Conservation (phyloP, 1,284 basidiomycete species). For the Tremellales sp. region DNA sequence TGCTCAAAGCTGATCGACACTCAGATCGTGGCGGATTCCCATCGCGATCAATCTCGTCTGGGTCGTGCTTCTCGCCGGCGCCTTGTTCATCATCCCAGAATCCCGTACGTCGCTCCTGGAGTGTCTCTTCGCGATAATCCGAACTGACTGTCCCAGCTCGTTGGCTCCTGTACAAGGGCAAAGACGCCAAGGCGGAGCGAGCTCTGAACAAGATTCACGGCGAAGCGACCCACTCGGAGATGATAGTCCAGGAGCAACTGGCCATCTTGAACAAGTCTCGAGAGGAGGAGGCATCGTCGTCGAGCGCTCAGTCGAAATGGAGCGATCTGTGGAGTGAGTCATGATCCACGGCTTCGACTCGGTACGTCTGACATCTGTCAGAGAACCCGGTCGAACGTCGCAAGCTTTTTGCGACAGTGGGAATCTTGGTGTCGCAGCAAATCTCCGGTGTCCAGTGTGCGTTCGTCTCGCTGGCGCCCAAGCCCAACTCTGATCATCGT, state of each 20-base stretch:
- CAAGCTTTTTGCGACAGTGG: slow-evolving; percentile 48
- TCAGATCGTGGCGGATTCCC: slow-evolving; percentile 44
- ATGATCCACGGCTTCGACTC: no score
- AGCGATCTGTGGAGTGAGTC: slow-evolving; percentile 40
- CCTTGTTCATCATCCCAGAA: slow-evolving; percentile 46
- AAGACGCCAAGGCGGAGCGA: slow-evolving; percentile 45
- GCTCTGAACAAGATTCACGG: slow-evolving; percentile 48
- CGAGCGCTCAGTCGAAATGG: slow-evolving; percentile 45
- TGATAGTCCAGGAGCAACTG: slow-evolving; percentile 42
- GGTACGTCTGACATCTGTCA: slow-evolving; percentile 7
- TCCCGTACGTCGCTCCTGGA: slow-evolving; percentile 17
- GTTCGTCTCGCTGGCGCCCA: no score
- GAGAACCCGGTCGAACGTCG: slow-evolving; percentile 40
- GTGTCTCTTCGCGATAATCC: not conserved
- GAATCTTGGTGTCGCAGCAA: slow-evolving; percentile 48
- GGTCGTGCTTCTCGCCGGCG: slow-evolving; percentile 37
- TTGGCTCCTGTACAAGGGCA: slow-evolving; percentile 49
- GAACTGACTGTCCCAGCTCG: slow-evolving; percentile 24
- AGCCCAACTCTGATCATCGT: no score
- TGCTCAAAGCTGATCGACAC: not conserved
- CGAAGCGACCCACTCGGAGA: slow-evolving; percentile 44
- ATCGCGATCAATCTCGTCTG: slow-evolving; percentile 50
- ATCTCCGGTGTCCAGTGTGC: slow-evolving; percentile 45
- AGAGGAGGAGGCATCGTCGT: slow-evolving; percentile 43
- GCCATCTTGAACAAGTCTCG: slow-evolving; percentile 46